Percentiles rank a stretch among this genome's conserved stretches.
Evolutionary conservation across 1,284 basidiomycete species (phyloP).

Genomic region (Thecaphora thlaspeos): DNA sequence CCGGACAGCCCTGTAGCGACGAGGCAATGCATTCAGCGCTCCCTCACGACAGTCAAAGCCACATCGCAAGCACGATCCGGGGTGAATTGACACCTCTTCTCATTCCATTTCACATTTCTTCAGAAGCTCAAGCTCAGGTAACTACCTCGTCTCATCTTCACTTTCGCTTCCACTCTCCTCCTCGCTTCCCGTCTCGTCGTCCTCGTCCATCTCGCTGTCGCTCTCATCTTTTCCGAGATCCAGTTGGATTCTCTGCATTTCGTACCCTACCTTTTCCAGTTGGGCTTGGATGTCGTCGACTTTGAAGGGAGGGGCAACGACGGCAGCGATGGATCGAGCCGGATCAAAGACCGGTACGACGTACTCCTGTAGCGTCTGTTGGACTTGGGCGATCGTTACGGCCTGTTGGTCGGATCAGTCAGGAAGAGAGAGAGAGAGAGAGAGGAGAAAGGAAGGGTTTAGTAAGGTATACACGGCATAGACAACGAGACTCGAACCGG

Average conservation of each 20-base stretch:
- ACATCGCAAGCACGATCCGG: no score
- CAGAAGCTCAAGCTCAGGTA: no score
- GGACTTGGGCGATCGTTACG: constrained; percentile 75
- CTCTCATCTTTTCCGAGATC: constrained; percentile 62
- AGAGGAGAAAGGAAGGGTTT: no score
- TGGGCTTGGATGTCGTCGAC: constrained; percentile 71
- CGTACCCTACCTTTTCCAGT: constrained; percentile 71
- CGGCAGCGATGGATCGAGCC: constrained; percentile 73
- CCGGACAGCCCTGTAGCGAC: no score
- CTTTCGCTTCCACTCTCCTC: constrained; percentile 17
- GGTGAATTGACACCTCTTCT: no score
- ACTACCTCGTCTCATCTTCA: constrained; percentile 4
- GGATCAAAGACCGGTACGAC: constrained; percentile 85
- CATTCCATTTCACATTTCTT: no score
- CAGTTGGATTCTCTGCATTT: constrained; percentile 72
- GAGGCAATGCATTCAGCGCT: no score
- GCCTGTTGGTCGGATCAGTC: no score
- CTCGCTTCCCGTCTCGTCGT: constrained; percentile 9
- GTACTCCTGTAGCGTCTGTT: constrained; percentile 70
- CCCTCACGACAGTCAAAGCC: no score
- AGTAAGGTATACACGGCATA: no score
- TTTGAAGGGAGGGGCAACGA: constrained; percentile 79
- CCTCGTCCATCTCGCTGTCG: constrained; percentile 13
- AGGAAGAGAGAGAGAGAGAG: no score
- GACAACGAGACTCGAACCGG: no score